Base-by-base conservation (phyloP, 768 basidiomycete species). In the Pleurotus tuoliensis region DNA sequence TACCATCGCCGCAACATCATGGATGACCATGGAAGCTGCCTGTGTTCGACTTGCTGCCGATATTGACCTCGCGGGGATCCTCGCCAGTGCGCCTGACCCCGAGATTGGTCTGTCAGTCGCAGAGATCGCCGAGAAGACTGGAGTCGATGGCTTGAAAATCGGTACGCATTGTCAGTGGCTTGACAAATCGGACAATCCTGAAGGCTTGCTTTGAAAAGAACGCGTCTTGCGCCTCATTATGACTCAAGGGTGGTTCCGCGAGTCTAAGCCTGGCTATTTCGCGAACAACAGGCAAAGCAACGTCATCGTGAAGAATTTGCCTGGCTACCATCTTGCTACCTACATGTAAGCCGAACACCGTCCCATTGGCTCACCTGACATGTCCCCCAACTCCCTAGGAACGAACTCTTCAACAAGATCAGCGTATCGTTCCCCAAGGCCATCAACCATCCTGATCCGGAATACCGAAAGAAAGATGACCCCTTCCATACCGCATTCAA, bases 401-500 rank as follows among this genome's bases (percentile, higher is more conserved):
- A 71, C 53, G 70, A 69, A 38, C 66, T 74, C 24, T 69, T 73
- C 55, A 68, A 66, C 61, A 74, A 71, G 58, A 55, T 71, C 39
- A 62, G 70, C 47, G 67, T 63, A 22, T 64, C 63, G 18, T 71
- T 69, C 62, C 63, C 69, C 5, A 63, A 66, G 40, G 71, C 71
- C 66, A 61, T 74, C 58, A 74, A 73, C 47, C 66, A 73, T 58
- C 65, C 67, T 9, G 68, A 73, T 44, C 54, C 62, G 9, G 68
- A 69, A 59, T 73, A 69, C 66, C 64, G 65, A 53, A 69, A 68
- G 58, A 73, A 65, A 24, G 68, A 59, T 13, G 68, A 69, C 53
- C 71, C 71, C 2, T 62, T 68, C 51, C 73, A 75, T 50, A 73
- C 71, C 8, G 71, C 72, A 4, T 74, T 73, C 62, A 73, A 74